These are phyloP conservation scores for Dactylonectria macrodidyma DNA, from an alignment of 2,329 filamentous ascomycete species.

Conservation along the genomic window DNA sequence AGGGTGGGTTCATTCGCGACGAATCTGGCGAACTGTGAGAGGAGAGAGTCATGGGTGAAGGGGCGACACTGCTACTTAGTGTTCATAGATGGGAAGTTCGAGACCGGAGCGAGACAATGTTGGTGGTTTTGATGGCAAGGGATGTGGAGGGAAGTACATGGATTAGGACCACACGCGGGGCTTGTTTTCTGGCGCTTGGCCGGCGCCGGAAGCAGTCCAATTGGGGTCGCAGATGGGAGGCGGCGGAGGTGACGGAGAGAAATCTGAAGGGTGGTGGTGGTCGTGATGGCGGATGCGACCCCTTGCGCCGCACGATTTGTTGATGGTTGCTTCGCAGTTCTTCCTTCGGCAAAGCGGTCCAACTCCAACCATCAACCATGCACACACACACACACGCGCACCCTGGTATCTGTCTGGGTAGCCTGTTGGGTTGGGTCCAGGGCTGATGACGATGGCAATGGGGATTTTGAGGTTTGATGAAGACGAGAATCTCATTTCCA, in stretches of 20 bases:
- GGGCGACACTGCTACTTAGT: background rate
- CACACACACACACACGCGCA: slow-evolving; percentile 2
- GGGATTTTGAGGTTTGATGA: slow-evolving; percentile 5
- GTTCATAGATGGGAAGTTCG: background rate
- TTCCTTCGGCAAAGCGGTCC: slow-evolving; percentile 21
- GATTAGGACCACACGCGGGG: slow-evolving; percentile 8
- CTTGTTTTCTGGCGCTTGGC: slow-evolving; percentile 12
- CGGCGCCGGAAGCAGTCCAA: slow-evolving; percentile 13
- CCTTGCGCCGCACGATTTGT: slow-evolving; percentile 25
- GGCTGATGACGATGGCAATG: slow-evolving; percentile 12
- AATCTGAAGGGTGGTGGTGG: slow-evolving; percentile 5
- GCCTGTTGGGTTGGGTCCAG: slow-evolving; percentile 12
- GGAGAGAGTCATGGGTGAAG: slow-evolving; percentile 6
- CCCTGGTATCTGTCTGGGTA: slow-evolving; percentile 6
- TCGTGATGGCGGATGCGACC: slow-evolving; percentile 12
- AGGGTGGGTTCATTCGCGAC: background rate
- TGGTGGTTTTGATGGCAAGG: background rate
- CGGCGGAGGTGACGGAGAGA: background rate
- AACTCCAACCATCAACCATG: slow-evolving; percentile 11
- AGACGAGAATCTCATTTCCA: slow-evolving; percentile 17
- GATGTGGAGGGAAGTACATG: background rate
- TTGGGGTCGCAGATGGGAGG: slow-evolving; percentile 10
- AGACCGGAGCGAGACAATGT: background rate
- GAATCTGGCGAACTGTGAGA: background rate
- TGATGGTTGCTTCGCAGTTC: slow-evolving; percentile 19